Percentiles rank a stretch among this genome's conserved stretches.
Conservation (phyloP, 495 filamentous ascomycete genomes). For the Acidomyces sp. region DNA sequence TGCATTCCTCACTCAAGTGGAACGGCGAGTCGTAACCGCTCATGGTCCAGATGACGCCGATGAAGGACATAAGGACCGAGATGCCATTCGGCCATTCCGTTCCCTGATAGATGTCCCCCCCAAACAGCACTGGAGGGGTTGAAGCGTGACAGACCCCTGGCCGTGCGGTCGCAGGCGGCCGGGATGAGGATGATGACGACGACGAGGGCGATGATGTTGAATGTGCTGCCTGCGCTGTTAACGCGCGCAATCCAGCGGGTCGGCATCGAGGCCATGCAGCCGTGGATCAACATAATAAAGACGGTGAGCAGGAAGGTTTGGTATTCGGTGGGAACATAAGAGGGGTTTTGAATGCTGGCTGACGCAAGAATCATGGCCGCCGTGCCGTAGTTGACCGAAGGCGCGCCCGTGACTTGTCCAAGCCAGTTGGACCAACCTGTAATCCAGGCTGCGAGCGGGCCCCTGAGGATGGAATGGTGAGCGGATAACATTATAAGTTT, state of each 20-base stretch:
- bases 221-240: slow-evolving; percentile 60
- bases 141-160: slow-evolving; percentile 48
- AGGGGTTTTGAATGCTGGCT: slow-evolving; percentile 52
- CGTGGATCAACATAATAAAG: slow-evolving; percentile 58
- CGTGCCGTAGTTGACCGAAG: slow-evolving; percentile 48
- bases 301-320: slow-evolving; percentile 59
- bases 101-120: slow-evolving; percentile 53
- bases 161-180: slow-evolving; percentile 36
- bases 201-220: slow-evolving; percentile 59
- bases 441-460: slow-evolving; percentile 55
- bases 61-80: slow-evolving; percentile 64
- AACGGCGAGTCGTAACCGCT: slow-evolving; percentile 60
- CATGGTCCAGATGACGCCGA: slow-evolving; percentile 51
- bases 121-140: slow-evolving; percentile 50
- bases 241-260: slow-evolving; percentile 62
- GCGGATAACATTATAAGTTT: too few relatives aligned
- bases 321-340: slow-evolving; percentile 50
- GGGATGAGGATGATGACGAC: slow-evolving; percentile 61
- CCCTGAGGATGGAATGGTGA: slow-evolving; percentile 34
- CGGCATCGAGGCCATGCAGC: slow-evolving; percentile 59
- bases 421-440: slow-evolving; percentile 44
- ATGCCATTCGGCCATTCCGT: slow-evolving; percentile 62
- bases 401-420: slow-evolving; percentile 56
- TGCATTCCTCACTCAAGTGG: slow-evolving; percentile 65
- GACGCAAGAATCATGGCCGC: slow-evolving; percentile 64